Percentiles rank a stretch among this genome's conserved stretches.
Conservation (phyloP, 2,329 filamentous ascomycete species). For the Fusarium redolens region DNA sequence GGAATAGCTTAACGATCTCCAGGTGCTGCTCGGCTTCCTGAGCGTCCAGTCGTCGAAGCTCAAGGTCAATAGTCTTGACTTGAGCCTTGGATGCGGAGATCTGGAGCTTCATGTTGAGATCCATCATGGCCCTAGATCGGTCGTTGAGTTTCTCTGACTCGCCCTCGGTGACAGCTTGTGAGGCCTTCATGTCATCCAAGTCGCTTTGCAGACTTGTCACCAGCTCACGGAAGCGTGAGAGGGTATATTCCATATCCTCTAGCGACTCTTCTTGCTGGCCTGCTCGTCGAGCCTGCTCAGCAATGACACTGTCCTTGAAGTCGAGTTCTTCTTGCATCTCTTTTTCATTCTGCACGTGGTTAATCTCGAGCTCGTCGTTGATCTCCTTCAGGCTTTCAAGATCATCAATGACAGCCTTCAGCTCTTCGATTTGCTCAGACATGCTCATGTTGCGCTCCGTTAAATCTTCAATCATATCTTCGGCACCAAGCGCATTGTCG, state of each 20-base stretch:
- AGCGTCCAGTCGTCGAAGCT: conserved; percentile 86
- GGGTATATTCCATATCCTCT: conserved; percentile 89
- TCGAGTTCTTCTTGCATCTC: conserved; percentile 95
- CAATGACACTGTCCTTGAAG: conserved; percentile 83
- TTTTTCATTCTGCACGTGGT: conserved; percentile 92
- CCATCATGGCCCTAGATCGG: conserved; percentile 93
- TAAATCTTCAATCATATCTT: conserved; percentile 94
- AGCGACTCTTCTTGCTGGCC: conserved; percentile 82
- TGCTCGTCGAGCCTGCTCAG: conserved; percentile 80
- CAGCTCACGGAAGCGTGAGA: conserved; percentile 88
- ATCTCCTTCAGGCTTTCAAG: conserved; percentile 91
- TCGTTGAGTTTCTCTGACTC: conserved; percentile 91
- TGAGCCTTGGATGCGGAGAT: conserved; percentile 91
- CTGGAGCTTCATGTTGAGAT: conserved; percentile 94
- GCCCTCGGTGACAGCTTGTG: conserved; percentile 90
- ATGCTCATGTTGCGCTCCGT: conserved; percentile 88
- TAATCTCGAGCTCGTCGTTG: conserved; percentile 92
- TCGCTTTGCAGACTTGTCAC: conserved; percentile 87
- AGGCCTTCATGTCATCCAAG: conserved; percentile 90
- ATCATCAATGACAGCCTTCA: conserved; percentile 85
- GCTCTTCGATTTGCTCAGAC: conserved; percentile 83
- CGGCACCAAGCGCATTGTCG: conserved; percentile 86
- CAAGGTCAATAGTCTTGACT: conserved; percentile 92
- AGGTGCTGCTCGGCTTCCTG: conserved; percentile 91
- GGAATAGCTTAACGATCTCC: conserved; percentile 86